phyloP scores from a whole-genome alignment of 2,329 filamentous ascomycete species.

The Colletotrichum paranaense region DNA sequence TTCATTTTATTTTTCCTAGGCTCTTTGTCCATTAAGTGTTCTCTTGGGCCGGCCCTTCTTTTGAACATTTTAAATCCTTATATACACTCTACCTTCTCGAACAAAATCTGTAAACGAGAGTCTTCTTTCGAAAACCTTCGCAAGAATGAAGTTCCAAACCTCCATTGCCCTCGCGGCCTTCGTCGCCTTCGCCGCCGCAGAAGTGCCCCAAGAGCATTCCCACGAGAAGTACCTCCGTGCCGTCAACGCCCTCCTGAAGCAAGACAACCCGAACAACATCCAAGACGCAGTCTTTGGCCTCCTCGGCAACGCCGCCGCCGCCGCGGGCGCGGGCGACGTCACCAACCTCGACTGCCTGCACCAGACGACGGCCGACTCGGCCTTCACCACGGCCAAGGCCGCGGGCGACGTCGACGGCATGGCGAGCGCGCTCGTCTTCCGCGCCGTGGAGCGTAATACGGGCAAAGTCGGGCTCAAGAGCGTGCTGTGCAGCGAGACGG shows the following conservation, averaged over 20 bases:
- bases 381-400: constrained; percentile 70
- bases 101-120: not conserved
- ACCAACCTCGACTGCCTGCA: constrained; percentile 67
- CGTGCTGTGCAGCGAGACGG: constrained; percentile 65
- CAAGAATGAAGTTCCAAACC: constrained; percentile 34
- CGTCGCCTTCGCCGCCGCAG: constrained; percentile 38
- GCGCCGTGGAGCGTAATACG: constrained; percentile 70
- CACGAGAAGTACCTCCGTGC: constrained; percentile 61
- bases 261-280: constrained; percentile 63
- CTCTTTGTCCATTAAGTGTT: constrained; percentile 10
- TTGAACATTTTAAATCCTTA: not conserved
- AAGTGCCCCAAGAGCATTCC: constrained; percentile 69
- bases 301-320: constrained; percentile 56
- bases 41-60: constrained; percentile 37
- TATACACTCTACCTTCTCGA: not conserved
- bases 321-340: constrained; percentile 40
- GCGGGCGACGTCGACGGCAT: constrained; percentile 63
- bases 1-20: constrained; percentile 19
- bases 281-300: constrained; percentile 64
- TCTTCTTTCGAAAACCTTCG: no score
- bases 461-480: constrained; percentile 66
- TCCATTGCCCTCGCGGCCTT: constrained; percentile 32
- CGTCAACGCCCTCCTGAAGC: constrained; percentile 56
- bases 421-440: constrained; percentile 64
- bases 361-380: constrained; percentile 68